phyloP scores from a whole-genome alignment of 139 green algal species.

The Coccomyxa sp. region DNA sequence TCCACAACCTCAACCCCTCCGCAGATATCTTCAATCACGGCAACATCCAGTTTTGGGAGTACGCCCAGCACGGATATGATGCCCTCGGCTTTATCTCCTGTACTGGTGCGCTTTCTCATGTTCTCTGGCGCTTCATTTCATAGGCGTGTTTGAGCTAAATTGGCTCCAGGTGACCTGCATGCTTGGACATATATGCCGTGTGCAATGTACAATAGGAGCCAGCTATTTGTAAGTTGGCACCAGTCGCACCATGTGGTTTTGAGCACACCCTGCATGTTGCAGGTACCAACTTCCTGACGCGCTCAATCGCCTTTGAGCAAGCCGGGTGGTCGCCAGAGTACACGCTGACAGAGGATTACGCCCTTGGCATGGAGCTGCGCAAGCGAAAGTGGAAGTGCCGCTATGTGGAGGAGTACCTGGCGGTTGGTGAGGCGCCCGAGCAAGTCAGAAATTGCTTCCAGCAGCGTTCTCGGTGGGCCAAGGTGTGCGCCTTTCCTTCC shows the following conservation, averaged over 20 bases:
- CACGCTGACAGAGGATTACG: conserved; percentile 75
- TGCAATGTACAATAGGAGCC: too few relatives aligned
- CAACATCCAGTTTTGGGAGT: conserved; percentile 79
- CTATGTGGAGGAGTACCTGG: conserved; percentile 74
- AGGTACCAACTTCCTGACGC: conserved; percentile 67
- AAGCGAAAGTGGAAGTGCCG: conserved; percentile 45
- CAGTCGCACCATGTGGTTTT: too few relatives aligned
- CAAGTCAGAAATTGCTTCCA: conserved; percentile 80
- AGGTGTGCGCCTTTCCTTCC: conserved; percentile 25
- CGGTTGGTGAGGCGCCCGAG: conserved; percentile 69
- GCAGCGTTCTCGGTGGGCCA: conserved; percentile 77
- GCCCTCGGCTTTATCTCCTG: conserved; percentile 61
- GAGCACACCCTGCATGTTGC: background rate
- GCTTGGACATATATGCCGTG: too few relatives aligned
- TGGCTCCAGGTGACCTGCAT: background rate
- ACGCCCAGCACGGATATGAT: conserved; percentile 52
- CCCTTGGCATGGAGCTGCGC: conserved; percentile 67
- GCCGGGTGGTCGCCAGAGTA: conserved; percentile 70
- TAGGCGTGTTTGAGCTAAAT: background rate
- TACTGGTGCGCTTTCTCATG: conserved; percentile 24
- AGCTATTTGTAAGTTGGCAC: too few relatives aligned
- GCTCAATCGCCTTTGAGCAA: conserved; percentile 47
- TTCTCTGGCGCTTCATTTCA: background rate
- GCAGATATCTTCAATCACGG: conserved; percentile 83
- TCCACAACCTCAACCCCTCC: conserved; percentile 67